Evolutionary conservation across 176 grass and related monocot genomes (phyloP).

Genomic region (Alopecurus myosuroides): DNA sequence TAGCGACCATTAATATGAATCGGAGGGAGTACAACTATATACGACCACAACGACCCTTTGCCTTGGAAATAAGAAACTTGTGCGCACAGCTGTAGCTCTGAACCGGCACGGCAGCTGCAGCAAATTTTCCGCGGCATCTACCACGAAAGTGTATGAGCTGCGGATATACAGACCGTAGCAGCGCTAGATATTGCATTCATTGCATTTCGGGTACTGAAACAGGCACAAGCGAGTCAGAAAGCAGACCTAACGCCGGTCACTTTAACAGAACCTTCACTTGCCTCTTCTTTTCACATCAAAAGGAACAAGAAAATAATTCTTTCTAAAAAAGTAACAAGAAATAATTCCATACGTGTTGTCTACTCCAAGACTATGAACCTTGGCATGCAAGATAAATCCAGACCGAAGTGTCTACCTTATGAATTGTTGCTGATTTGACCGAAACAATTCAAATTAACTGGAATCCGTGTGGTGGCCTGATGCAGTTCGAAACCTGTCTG

Average conservation of each 20-base stretch:
- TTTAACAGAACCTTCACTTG: not conserved
- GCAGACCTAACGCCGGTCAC: not conserved
- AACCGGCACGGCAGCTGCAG: not conserved
- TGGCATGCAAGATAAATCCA: not conserved
- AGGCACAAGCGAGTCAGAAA: not conserved
- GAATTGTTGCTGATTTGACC: too few species aligned
- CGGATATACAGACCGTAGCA: not conserved
- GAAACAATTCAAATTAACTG: not conserved
- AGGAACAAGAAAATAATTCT: not conserved
- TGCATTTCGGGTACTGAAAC: not conserved
- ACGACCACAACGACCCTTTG: not conserved
- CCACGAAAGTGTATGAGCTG: not conserved
- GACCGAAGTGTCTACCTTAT: not conserved
- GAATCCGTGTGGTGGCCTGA: too few species aligned
- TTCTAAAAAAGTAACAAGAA: not conserved
- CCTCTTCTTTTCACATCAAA: not conserved
- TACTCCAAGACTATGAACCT: not conserved
- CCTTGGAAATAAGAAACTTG: constrained; percentile 18
- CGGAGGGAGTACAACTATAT: too few species aligned
- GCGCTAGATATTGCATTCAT: not conserved
- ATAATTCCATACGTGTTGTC: not conserved
- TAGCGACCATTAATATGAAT: too few species aligned
- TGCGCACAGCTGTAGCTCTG: not conserved
- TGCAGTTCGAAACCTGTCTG: too few species aligned
- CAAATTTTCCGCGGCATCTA: not conserved